phyloP scores from a whole-genome alignment of 208 protist genomes.

The Trypanosoma platydactyli region DNA sequence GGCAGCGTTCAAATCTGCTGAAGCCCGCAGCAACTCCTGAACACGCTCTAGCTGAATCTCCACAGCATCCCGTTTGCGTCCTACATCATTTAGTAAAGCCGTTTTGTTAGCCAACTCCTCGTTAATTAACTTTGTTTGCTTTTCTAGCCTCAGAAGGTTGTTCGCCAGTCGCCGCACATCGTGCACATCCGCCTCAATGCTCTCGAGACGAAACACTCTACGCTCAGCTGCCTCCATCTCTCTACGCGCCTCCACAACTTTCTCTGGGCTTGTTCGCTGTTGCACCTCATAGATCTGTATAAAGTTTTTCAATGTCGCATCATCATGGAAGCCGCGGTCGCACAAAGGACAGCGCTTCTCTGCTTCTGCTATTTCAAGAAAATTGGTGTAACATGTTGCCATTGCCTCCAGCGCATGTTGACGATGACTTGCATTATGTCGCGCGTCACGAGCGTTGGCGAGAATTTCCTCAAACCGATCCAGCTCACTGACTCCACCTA shows the following conservation, averaged over 20 bases:
- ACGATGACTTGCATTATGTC: slow-evolving; percentile 31
- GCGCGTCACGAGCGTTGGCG: slow-evolving; percentile 27
- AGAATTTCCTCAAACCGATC: slow-evolving; percentile 47
- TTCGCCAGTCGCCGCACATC: slow-evolving; percentile 33
- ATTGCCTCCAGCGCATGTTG: slow-evolving; percentile 49
- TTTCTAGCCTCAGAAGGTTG: slow-evolving; percentile 36
- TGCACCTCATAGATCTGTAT: slow-evolving; percentile 36
- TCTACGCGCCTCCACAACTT: slow-evolving; percentile 27
- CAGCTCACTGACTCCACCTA: slow-evolving; percentile 24
- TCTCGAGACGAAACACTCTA: slow-evolving; percentile 37
- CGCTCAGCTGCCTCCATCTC: slow-evolving; percentile 25
- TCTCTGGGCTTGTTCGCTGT: slow-evolving; percentile 42
- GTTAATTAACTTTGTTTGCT: slow-evolving; percentile 8
- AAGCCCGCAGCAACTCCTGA: slow-evolving; percentile 23
- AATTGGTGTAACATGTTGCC: slow-evolving; percentile 59
- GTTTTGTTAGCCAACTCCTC: slow-evolving; percentile 28
- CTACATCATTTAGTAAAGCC: slow-evolving; percentile 27
- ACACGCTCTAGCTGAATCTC: slow-evolving; percentile 21
- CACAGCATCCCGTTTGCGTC: slow-evolving; percentile 17
- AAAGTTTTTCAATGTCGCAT: slow-evolving; percentile 35
- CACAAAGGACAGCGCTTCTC: slow-evolving; percentile 62
- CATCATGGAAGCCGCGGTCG: slow-evolving; percentile 47
- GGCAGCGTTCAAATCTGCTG: slow-evolving; percentile 24
- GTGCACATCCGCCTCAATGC: slow-evolving; percentile 34
- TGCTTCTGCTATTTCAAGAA: slow-evolving; percentile 41